phyloP scores from a whole-genome alignment of 345 rosid genomes.

The Angophora floribunda region DNA sequence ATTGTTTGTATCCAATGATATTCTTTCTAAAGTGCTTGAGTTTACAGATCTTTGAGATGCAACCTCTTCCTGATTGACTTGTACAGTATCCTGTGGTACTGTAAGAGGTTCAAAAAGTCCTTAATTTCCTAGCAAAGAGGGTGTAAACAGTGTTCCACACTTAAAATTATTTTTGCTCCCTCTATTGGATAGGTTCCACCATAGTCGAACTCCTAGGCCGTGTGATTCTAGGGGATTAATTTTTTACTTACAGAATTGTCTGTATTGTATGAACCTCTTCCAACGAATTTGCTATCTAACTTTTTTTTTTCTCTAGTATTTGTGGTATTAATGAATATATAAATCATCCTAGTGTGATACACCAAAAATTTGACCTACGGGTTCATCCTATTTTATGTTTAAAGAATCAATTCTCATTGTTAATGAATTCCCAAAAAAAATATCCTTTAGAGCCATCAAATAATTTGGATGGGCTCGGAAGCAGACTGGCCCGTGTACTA shows the following conservation, averaged over 20 bases:
- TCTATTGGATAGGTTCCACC: neutral
- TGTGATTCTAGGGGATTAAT: neutral
- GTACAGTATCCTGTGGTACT: neutral
- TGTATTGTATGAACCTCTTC: neutral
- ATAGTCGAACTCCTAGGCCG: neutral
- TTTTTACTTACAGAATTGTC: no score
- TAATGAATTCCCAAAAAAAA: neutral
- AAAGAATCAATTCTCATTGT: neutral
- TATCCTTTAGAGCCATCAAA: neutral
- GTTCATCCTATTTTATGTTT: neutral
- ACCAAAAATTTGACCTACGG: no score
- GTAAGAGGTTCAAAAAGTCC: neutral
- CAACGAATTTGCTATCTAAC: no score
- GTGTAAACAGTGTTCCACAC: neutral
- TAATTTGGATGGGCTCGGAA: neutral
- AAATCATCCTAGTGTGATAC: neutral
- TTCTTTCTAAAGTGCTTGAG: neutral
- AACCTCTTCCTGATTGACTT: neutral
- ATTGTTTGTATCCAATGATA: neutral
- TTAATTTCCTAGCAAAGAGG: neutral
- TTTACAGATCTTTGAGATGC: neutral
- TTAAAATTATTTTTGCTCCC: no score
- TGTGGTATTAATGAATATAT: neutral
- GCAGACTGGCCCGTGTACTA: neutral
- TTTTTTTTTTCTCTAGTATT: neutral